phyloP scores from a whole-genome alignment of 306 rosid genomes.

The Prunus campanulata region DNA sequence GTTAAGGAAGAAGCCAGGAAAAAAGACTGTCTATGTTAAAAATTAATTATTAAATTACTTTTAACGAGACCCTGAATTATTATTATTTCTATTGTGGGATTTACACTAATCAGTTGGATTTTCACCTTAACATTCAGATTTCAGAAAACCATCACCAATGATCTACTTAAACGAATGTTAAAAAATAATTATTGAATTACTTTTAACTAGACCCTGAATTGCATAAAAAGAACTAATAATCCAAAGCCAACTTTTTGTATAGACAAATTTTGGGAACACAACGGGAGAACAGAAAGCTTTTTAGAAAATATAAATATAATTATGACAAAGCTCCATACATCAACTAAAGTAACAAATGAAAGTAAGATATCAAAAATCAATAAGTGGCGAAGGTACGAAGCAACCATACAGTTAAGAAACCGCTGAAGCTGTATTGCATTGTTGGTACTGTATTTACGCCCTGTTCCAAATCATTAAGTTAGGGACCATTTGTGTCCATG shows the following conservation, averaged over 20 bases:
- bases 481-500: conserved; percentile 96
- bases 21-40: no score
- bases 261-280: not conserved
- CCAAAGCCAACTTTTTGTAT: not conserved
- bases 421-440: conserved; percentile 95
- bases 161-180: no score
- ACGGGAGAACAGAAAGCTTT: not conserved
- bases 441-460: conserved; percentile 73
- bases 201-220: not conserved
- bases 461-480: conserved; percentile 79
- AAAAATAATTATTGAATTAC: no score
- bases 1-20: no score
- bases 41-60: no score
- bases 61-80: no score
- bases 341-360: not conserved
- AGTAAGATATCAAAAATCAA: conserved; percentile 2
- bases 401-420: conserved; percentile 78
- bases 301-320: not conserved
- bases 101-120: no score
- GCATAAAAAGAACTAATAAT: not conserved
- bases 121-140: no score
- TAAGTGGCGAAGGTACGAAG: conserved; percentile 27
- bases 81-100: no score
- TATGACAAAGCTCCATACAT: conserved; percentile 1
- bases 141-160: no score